Conservation (phyloP, 2,329 filamentous ascomycete genomes). For the Hypoxylon rubiginosum region DNA sequence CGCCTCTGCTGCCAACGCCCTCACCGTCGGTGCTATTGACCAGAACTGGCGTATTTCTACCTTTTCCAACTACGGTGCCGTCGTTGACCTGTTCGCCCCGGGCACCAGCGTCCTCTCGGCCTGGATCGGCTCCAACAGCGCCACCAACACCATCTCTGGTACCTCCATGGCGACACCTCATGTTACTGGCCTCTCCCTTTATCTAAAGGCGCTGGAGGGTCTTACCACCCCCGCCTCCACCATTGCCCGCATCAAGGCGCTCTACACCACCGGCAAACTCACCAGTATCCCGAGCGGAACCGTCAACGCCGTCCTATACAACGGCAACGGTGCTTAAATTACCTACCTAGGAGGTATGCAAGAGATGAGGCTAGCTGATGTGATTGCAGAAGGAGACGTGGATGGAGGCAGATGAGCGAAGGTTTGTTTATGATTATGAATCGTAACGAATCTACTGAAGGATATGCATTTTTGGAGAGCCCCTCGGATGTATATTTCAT, state of each 20-base stretch:
- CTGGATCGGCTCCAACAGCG: constrained; percentile 56
- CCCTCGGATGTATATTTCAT: constrained; percentile 7
- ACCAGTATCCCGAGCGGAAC: constrained; percentile 42
- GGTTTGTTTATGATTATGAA: neutral
- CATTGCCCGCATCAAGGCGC: constrained; percentile 48
- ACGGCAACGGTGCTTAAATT: constrained; percentile 47
- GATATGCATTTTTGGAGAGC: neutral
- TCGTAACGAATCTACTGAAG: neutral
- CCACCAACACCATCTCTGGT: constrained; percentile 64
- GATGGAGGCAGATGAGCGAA: neutral
- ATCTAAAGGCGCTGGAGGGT: constrained; percentile 63
- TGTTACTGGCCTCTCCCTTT: constrained; percentile 71
- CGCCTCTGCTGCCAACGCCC: constrained; percentile 62
- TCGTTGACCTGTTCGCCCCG: constrained; percentile 60
- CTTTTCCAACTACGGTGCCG: constrained; percentile 65
- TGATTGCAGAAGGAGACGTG: constrained; percentile 1
- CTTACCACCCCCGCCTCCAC: constrained; percentile 55
- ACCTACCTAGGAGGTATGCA: too few relatives aligned
- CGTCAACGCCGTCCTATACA: constrained; percentile 47
- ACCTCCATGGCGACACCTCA: constrained; percentile 75
- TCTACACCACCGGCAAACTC: constrained; percentile 44
- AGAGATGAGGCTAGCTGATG: neutral
- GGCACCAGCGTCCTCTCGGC: constrained; percentile 59
- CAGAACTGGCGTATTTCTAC: constrained; percentile 54
- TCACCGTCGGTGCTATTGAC: constrained; percentile 67